Evolutionary conservation across 2,329 filamentous ascomycete genomes (phyloP).

Genomic region (Epichloe brachyelytri): DNA sequence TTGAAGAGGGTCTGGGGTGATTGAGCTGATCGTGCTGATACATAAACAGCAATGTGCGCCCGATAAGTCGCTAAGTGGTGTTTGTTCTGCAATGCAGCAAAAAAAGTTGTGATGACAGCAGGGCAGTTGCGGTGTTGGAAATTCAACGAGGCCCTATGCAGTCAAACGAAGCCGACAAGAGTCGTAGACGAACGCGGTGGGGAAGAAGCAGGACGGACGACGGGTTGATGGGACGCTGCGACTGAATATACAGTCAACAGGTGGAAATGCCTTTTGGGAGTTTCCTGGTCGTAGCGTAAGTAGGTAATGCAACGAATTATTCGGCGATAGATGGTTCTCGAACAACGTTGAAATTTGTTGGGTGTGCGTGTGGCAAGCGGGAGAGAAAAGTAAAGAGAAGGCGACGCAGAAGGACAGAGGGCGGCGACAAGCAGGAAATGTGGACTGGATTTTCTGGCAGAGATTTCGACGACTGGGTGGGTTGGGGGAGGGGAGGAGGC

Average conservation of each 20-base stretch:
- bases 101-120: not conserved
- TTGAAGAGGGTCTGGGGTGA: constrained; percentile 92
- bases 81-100: constrained; percentile 5
- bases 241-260: constrained; percentile 9
- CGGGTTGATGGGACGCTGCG: constrained; percentile 8
- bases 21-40: constrained; percentile 89
- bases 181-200: not conserved
- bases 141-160: not conserved
- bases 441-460: constrained; percentile 10
- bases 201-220: not conserved
- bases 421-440: constrained; percentile 6
- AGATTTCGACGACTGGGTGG: constrained; percentile 3
- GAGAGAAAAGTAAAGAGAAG: constrained; percentile 1
- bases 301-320: not conserved
- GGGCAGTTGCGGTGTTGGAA: not conserved
- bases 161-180: not conserved
- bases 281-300: not conserved
- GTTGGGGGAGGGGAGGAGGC: not conserved
- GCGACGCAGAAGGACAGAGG: constrained; percentile 8
- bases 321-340: constrained; percentile 3
- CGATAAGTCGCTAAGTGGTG: constrained; percentile 19
- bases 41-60: constrained; percentile 62
- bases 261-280: not conserved
- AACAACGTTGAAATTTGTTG: constrained; percentile 3
- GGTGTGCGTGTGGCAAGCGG: not conserved